Conservation (phyloP, 2,329 filamentous ascomycete species). For the Pezicula carpinea region DNA sequence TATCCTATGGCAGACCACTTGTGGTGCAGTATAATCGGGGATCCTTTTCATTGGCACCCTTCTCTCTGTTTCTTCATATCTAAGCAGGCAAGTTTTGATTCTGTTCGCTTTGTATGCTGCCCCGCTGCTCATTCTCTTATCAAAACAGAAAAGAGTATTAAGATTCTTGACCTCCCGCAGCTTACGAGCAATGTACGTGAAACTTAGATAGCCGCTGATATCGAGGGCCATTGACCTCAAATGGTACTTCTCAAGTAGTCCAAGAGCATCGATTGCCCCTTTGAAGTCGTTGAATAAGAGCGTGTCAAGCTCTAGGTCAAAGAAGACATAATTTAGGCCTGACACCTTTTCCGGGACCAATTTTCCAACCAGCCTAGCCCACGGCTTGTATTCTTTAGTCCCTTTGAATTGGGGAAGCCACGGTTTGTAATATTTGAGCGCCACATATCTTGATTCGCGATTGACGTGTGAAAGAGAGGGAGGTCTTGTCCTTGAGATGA, state of each 20-base stretch:
- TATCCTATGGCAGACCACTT: too few relatives aligned
- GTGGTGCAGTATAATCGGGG: too few relatives aligned
- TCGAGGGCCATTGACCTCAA: background rate
- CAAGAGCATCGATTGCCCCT: too few relatives aligned
- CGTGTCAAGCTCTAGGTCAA: conserved; percentile 5
- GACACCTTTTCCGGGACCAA: background rate
- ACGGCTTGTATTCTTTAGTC: background rate
- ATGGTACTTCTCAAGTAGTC: background rate
- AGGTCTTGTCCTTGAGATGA: conserved; percentile 9
- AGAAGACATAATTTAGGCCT: conserved; percentile 6
- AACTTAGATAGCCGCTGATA: background rate
- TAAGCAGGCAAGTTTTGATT: too few relatives aligned
- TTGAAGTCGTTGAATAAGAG: conserved; percentile 1
- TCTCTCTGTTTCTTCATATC: too few relatives aligned
- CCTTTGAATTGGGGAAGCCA: conserved; percentile 10
- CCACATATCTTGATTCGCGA: conserved; percentile 9
- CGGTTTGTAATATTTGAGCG: conserved; percentile 11
- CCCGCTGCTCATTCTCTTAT: too few relatives aligned
- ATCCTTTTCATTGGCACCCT: too few relatives aligned
- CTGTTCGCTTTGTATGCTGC: too few relatives aligned
- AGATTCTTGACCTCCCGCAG: too few relatives aligned
- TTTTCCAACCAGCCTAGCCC: background rate
- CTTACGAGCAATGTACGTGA: too few relatives aligned
- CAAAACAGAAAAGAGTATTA: too few relatives aligned
- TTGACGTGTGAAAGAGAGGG: conserved; percentile 13